phyloP scores from a whole-genome alignment of 2,329 filamentous ascomycete genomes.

The Magnaporthiopsis poae region DNA sequence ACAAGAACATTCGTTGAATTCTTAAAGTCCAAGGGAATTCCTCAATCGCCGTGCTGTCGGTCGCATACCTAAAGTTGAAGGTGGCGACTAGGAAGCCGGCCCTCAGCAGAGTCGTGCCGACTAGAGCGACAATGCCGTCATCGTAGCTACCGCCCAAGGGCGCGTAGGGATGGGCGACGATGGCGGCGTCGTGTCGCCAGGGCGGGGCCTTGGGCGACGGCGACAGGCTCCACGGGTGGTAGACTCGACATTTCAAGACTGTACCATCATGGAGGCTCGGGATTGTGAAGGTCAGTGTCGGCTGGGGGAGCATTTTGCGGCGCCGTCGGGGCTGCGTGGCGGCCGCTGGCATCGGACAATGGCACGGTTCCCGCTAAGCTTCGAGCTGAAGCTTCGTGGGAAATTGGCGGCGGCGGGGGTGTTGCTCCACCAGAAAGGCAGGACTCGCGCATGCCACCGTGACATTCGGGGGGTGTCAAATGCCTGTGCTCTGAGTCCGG shows the following conservation, averaged over 20 bases:
- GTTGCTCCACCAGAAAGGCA: not conserved
- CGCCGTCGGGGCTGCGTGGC: not conserved
- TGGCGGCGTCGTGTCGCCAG: constrained; percentile 42
- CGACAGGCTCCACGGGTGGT: constrained; percentile 50
- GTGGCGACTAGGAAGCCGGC: constrained; percentile 69
- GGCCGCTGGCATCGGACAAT: not conserved
- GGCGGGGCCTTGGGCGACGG: constrained; percentile 22
- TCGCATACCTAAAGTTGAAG: constrained; percentile 75
- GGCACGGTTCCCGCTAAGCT: not conserved
- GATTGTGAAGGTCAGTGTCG: constrained; percentile 60
- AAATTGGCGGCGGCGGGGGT: not conserved
- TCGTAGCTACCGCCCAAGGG: constrained; percentile 78
- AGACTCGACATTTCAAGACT: constrained; percentile 70
- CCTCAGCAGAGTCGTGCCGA: constrained; percentile 55
- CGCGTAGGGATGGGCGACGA: constrained; percentile 86
- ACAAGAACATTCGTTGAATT: too few relatives aligned
- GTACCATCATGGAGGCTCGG: constrained; percentile 75
- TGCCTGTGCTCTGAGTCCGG: too few relatives aligned
- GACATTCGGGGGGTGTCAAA: not conserved
- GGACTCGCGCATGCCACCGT: not conserved
- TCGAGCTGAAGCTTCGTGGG: not conserved
- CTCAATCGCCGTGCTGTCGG: too few relatives aligned
- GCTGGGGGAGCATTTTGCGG: constrained; percentile 41
- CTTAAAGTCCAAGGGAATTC: not conserved
- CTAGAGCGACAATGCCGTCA: constrained; percentile 64